These are phyloP conservation scores for Cicer bijugum DNA, from an alignment of 306 rosid genomes.

Conservation along the genomic window DNA sequence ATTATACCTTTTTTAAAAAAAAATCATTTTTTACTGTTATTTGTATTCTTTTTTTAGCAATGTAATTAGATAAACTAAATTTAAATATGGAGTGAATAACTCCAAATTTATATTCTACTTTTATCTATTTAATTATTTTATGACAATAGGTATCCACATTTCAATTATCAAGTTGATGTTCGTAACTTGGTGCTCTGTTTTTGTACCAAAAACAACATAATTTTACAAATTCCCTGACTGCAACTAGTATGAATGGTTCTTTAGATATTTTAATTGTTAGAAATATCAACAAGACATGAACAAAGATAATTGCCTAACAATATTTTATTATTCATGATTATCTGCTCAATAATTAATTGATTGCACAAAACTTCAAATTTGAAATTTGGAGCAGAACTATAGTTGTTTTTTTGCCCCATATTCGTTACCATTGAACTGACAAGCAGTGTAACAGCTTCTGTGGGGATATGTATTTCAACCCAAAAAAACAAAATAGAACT, in stretches of 20 bases:
- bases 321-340: neutral
- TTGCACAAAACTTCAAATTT: too few relatives aligned
- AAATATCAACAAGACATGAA: constrained; percentile 7
- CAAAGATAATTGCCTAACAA: neutral
- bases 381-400: too few relatives aligned
- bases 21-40: neutral
- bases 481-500: too few relatives aligned
- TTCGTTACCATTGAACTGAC: too few relatives aligned
- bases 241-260: neutral
- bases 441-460: too few relatives aligned
- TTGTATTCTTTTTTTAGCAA: neutral
- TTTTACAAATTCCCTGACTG: neutral
- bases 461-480: too few relatives aligned
- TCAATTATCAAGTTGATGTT: neutral
- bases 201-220: neutral
- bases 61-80: neutral
- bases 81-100: neutral
- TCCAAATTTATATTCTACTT: neutral
- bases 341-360: neutral
- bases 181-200: neutral
- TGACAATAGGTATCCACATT: neutral
- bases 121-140: neutral
- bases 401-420: too few relatives aligned
- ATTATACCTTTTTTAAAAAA: neutral
- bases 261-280: constrained; percentile 1